A percentile compares a stretch with the other conserved stretches of the same genome.
phyloP scores from a whole-genome alignment of 352 stramenopile genomes.

The Phytopythium litorale region DNA sequence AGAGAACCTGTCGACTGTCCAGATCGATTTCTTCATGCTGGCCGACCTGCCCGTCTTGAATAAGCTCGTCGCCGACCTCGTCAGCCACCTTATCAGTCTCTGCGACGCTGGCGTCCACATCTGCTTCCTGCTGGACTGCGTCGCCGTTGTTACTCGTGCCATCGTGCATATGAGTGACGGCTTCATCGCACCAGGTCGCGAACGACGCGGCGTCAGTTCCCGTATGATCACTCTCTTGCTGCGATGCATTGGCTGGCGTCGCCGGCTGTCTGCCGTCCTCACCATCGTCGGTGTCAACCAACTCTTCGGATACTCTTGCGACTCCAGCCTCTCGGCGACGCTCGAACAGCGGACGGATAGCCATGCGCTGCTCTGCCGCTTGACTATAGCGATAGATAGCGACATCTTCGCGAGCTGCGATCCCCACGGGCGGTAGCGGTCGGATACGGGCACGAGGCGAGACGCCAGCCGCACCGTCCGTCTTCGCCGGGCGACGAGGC shows the following conservation, averaged over 20 bases:
- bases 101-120: neutral
- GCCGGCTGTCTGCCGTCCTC: neutral
- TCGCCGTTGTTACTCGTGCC: neutral
- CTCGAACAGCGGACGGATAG: slow-evolving; percentile 71
- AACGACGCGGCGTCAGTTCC: neutral
- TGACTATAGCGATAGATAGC: slow-evolving; percentile 67
- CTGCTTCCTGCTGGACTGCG: neutral
- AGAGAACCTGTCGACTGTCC: neutral
- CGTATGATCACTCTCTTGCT: neutral
- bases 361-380: slow-evolving; percentile 45
- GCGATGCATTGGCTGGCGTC: neutral
- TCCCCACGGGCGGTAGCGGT: slow-evolving; percentile 31
- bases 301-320: neutral
- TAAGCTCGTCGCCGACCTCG: neutral
- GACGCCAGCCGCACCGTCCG: neutral
- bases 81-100: neutral
- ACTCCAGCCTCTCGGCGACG: slow-evolving; percentile 43
- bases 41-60: neutral
- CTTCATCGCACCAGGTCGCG: neutral
- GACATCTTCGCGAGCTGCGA: slow-evolving; percentile 44
- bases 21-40: neutral
- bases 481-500: neutral
- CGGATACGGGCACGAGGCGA: slow-evolving; percentile 11
- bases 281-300: neutral
- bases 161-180: neutral